Evolutionary conservation across 768 basidiomycete species (phyloP), one percentile per base, ranked within the genome.

Genomic region (Chlorophyllum brunneum): DNA sequence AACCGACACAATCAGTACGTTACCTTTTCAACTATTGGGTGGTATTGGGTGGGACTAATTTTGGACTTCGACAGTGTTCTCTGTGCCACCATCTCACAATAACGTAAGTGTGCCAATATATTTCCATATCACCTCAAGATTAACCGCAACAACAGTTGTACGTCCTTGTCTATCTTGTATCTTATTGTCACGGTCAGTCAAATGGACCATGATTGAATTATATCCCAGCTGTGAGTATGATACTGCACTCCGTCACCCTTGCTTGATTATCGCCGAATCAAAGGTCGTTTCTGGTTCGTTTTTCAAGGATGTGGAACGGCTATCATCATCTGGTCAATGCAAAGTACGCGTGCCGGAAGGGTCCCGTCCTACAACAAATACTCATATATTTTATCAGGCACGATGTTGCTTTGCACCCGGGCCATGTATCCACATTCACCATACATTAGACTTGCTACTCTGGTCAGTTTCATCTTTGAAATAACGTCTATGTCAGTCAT

Each of bases 321-420:
- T 16, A 29, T 61, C 23, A 39, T 67, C 20, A 42, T 67, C 5
- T 67, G 65, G 62, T 58, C 62, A 5, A 60, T 61, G 57, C 65
- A 68, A 57, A 58, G 66, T 66, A 36, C 16, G 22, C 29, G 23
- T n/a, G 18, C 24, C 6, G 26, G 20, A 2, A 4, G 11, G 29
- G 41, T 31, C 8, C 22, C 10, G 18, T 34, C 15, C 26, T 10
- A 10, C 13, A 10, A 15, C 29, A 4, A n/a, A 3, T 29, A n/a
- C 7, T 36, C 55, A n/a, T 42, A 34, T 18, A 38, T 37, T 18
- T 24, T 6, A 3, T 7, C 39, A 66, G 64, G 54, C 20, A 55
- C 61, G 24, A 59, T 66, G 55, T 30, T 66, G 8, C 59, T 59
- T 49, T 63, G 65, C 48, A 65, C 59, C 15, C 59, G 59, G 23